Conservation (phyloP, 139 green algal genomes). For the Haematococcus lacustris region DNA sequence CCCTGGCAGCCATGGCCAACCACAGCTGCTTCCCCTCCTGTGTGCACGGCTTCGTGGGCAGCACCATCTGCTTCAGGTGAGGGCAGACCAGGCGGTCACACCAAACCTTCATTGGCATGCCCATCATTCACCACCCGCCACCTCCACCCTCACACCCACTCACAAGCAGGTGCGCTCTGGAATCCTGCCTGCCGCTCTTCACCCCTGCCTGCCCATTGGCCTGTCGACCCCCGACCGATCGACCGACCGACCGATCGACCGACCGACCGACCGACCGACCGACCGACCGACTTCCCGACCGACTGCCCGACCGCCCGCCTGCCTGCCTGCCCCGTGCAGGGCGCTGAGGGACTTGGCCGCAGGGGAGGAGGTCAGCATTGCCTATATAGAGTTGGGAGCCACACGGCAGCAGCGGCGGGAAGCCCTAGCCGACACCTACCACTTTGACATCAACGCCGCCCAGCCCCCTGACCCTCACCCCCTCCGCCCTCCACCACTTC, state of each 20-base stretch:
- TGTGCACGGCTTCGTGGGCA: conserved; percentile 52
- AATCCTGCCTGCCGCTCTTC: neutral
- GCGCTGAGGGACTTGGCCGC: conserved; percentile 34
- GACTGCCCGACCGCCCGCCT: neutral
- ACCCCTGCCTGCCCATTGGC: neutral
- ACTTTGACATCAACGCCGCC: conserved; percentile 54
- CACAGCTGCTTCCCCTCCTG: conserved; percentile 59
- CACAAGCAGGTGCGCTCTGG: neutral
- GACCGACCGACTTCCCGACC: neutral
- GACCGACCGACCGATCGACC: too few relatives aligned
- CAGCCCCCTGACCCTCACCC: neutral
- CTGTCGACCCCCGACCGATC: too few relatives aligned
- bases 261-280: too few relatives aligned
- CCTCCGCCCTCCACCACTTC: neutral
- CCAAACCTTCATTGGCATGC: neutral
- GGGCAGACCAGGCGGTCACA: neutral
- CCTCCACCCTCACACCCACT: neutral
- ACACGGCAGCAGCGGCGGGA: conserved; percentile 48
- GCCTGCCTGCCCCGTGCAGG: conserved; percentile 20
- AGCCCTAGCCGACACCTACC: conserved; percentile 52
- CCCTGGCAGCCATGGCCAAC: conserved; percentile 60
- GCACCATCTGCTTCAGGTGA: conserved; percentile 55
- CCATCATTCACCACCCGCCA: neutral
- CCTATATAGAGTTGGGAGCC: conserved; percentile 65
- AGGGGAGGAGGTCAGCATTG: conserved; percentile 64